A percentile compares a stretch with the other conserved stretches of the same genome.
Conservation (phyloP, 1,284 basidiomycete genomes). For the Leccinum griseonigrum region DNA sequence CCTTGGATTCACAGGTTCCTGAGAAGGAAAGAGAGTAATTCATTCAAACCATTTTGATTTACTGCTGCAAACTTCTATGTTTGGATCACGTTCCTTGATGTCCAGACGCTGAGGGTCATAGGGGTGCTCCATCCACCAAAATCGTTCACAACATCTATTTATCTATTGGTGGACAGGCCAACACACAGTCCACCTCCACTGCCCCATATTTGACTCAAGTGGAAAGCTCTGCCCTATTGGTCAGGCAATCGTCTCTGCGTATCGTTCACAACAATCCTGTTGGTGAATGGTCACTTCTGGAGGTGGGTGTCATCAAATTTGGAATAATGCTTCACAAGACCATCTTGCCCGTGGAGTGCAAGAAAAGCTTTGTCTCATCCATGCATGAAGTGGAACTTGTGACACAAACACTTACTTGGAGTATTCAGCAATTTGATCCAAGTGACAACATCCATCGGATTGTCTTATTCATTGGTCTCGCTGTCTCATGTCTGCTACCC, state of each 20-base stretch:
- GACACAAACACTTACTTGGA: background rate
- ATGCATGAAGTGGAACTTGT: background rate
- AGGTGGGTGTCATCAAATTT: background rate
- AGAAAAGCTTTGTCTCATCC: background rate
- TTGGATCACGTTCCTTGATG: background rate
- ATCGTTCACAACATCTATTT: background rate
- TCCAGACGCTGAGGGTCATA: background rate
- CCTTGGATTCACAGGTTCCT: background rate
- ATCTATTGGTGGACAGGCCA: background rate
- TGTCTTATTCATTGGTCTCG: background rate
- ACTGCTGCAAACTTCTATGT: background rate
- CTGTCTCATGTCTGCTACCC: no score
- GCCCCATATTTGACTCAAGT: background rate
- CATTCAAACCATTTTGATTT: background rate
- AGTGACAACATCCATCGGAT: background rate
- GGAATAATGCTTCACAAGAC: background rate
- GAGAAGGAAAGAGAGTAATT: background rate
- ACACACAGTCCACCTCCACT: background rate
- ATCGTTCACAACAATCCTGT: background rate
- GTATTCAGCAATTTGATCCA: background rate
- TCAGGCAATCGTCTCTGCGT: background rate
- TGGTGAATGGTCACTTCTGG: background rate
- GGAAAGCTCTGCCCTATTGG: background rate
- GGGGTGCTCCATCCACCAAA: background rate
- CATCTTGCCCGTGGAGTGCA: background rate